Conservation (phyloP, 129 eudicot species). For the Chrysanthemum makinoi region DNA sequence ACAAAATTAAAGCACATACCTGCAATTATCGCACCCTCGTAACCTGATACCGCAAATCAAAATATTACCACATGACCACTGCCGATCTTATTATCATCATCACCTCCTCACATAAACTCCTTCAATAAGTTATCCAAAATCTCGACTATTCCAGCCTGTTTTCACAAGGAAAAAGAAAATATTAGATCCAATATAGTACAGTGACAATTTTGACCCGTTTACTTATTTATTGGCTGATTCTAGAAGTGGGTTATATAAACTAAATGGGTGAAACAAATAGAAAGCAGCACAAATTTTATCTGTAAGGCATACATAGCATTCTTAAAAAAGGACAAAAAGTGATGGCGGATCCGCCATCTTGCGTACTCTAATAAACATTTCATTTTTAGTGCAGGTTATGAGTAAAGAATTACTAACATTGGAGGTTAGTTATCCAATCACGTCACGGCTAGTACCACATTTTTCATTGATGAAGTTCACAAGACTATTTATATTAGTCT, state of each 20-base stretch:
- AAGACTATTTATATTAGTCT: too few relatives aligned
- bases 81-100: constrained; percentile 60
- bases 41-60: too few relatives aligned
- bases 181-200: background rate
- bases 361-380: background rate
- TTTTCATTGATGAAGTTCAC: constrained; percentile 71
- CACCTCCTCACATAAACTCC: constrained; percentile 59
- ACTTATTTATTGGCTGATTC: background rate
- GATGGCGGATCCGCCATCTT: background rate
- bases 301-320: too few relatives aligned
- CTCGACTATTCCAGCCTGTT: constrained; percentile 79
- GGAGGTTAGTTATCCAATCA: constrained; percentile 69
- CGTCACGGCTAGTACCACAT: constrained; percentile 79
- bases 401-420: constrained; percentile 38
- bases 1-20: too few relatives aligned
- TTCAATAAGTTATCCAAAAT: constrained; percentile 59
- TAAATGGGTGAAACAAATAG: background rate
- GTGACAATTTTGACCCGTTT: background rate
- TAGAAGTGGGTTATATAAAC: too few relatives aligned
- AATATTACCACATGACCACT: too few relatives aligned
- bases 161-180: background rate
- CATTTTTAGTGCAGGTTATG: background rate
- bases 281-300: background rate
- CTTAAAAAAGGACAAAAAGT: too few relatives aligned
- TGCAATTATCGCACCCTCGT: too few relatives aligned